These are phyloP conservation scores for Wickerhamiella qilinensis DNA, from an alignment of 805 yeast species.

Conservation along the genomic window DNA sequence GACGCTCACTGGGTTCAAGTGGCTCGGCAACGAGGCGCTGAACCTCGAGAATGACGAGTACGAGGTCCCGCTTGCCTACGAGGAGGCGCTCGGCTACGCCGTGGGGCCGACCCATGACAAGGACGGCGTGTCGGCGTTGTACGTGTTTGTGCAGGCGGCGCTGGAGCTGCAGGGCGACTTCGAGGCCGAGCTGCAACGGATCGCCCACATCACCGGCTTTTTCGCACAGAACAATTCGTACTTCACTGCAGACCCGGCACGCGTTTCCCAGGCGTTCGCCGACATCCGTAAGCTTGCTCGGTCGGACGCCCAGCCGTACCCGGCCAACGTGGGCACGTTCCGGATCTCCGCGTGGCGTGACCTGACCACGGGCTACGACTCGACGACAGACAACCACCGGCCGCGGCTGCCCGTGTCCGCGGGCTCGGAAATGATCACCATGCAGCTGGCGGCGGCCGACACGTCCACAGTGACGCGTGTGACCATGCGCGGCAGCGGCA, in stretches of 20 bases:
- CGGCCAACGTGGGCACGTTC: constrained; percentile 39
- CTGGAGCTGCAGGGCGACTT: constrained; percentile 33
- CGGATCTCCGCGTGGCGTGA: constrained; percentile 60
- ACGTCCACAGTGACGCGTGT: too few relatives aligned
- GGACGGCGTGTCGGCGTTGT: constrained; percentile 77
- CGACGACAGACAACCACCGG: constrained; percentile 36
- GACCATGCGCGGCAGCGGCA: too few relatives aligned
- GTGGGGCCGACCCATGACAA: constrained; percentile 63
- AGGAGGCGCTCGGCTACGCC: constrained; percentile 95
- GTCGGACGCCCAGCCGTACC: constrained; percentile 23
- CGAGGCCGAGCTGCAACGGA: constrained; percentile 35
- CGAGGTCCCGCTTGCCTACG: constrained; percentile 75
- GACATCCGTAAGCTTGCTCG: too few relatives aligned
- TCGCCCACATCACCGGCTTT: constrained; percentile 56
- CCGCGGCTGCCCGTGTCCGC: constrained; percentile 32
- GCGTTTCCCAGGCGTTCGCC: constrained; percentile 40
- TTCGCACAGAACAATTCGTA: constrained; percentile 80
- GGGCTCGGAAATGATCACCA: too few relatives aligned
- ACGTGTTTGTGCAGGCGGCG: constrained; percentile 58
- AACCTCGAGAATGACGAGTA: constrained; percentile 49
- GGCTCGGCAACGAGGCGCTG: constrained; percentile 87
- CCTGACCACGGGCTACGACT: constrained; percentile 67
- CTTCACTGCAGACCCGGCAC: constrained; percentile 43
- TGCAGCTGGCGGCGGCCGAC: too few relatives aligned
- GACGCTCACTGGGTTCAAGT: constrained; percentile 89